phyloP scores from a whole-genome alignment of 2,329 filamentous ascomycete species.

The Trichothecium roseum region DNA sequence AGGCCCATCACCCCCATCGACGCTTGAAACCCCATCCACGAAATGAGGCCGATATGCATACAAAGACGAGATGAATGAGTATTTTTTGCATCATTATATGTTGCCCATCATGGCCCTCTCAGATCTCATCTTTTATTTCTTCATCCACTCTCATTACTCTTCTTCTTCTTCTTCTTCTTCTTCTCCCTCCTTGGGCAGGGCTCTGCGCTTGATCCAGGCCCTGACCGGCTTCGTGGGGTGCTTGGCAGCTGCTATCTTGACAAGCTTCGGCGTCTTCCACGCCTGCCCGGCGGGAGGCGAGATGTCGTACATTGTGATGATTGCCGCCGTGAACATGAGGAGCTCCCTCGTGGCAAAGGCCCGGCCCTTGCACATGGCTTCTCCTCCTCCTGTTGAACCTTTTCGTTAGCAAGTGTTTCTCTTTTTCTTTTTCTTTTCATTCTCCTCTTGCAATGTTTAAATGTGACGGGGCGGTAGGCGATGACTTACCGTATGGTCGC shows the following conservation, averaged over 20 bases:
- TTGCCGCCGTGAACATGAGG: slow-evolving; percentile 20
- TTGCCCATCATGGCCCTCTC: too few species aligned
- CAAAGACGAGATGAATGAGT: too few species aligned
- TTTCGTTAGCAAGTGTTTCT: background rate
- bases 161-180: slow-evolving; percentile 12
- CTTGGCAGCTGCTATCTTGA: slow-evolving; percentile 15
- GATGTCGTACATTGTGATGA: slow-evolving; percentile 26
- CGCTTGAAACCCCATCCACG: too few species aligned
- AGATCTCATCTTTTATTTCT: too few species aligned
- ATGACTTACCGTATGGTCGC: slow-evolving; percentile 23
- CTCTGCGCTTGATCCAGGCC: slow-evolving; percentile 21
- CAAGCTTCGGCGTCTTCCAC: slow-evolving; percentile 15
- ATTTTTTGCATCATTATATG: too few species aligned
- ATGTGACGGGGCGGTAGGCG: too few species aligned
- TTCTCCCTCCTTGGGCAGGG: slow-evolving; percentile 2
- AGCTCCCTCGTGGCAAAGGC: slow-evolving; percentile 21
- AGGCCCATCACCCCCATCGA: too few species aligned
- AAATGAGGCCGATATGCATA: too few species aligned
- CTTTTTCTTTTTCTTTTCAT: too few species aligned
- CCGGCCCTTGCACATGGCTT: slow-evolving; percentile 21
- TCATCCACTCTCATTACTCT: too few species aligned
- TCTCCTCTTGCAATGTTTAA: too few species aligned
- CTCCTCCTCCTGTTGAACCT: slow-evolving; percentile 15
- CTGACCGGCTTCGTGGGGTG: slow-evolving; percentile 14
- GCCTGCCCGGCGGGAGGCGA: slow-evolving; percentile 13